Base-by-base conservation (phyloP, 2,329 filamentous ascomycete species). In the Talaromyces verruculosus region DNA sequence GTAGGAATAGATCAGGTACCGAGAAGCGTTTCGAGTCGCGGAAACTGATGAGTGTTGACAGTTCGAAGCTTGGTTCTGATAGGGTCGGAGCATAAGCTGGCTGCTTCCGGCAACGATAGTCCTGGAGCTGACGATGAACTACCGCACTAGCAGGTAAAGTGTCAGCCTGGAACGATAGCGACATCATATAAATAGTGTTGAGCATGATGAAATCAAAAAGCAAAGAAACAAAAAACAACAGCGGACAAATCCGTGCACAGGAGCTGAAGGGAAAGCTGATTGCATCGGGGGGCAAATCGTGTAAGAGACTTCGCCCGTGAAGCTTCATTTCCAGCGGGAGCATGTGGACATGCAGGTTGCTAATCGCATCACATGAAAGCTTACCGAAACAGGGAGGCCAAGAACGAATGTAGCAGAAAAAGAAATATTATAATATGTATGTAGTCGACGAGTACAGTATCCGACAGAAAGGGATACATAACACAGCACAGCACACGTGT, bases 1-100 rank as follows among this genome's bases (percentile, higher is more conserved):
- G 72, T 70, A 74, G 75, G 71, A 73, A 68, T 59, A 55, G 64
- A 69, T 63, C 66, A 67, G 57, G 33, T 25, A 60, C 8, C 10
- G 10, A 45, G 15, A 47, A 13, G 58, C n/a, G 58, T 41, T 19
- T 37, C 45, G 41, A 35, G 43, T 49, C 45, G 45, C 22, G 60
- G 49, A 19, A 19, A 53, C 19, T 19, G n/a, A 53, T 47, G 39
- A 30, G 57, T 47, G 28, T 47, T 33, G 41, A 45, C 35, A 19
- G 30, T 35, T 41, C 45, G 60, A 62, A 41, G 47, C 30, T 28
- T 41, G 60, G 25, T 41, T 53, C 22, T 62, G 60, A 62, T 53
- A 62, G 33, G 60, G 10, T 62, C 60, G 60, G 45, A 41, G 60
- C 47, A 62, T 41, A 53, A 51, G 60, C 33, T 62, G 45, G 60